Base-by-base conservation (phyloP, 129 eudicot species). In the Tanacetum coccineum region DNA sequence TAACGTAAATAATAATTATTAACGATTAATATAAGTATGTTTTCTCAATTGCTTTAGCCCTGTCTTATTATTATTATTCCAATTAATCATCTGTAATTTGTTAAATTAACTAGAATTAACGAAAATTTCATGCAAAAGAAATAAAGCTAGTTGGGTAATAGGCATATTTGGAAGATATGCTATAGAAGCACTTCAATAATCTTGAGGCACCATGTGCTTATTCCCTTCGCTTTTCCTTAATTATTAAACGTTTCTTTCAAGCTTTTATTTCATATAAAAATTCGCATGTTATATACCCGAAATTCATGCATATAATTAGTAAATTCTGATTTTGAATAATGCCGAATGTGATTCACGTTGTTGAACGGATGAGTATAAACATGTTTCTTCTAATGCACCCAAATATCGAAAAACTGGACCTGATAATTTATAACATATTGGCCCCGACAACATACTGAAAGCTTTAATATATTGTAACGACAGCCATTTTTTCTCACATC, bases 161-260 rank as follows among this genome's bases (percentile, higher is more conserved):
- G 75, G 75, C 42, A 75, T 60, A 68, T 75, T 36, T 75, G 70
- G 74, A 32, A 59, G 62, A 75, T 75, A 75, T 75, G 74, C 70
- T 50, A 50, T 60, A 40, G 25, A 75, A 67, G 36, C 45, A 50
- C 47, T 47, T 36, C 55, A 22, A 75, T 50, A 49, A 67, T 67
- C 22, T 68, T 7, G 25, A 59, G 62, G 63, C 1, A 61, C 70
- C 79, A 50, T 60, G 63, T 75, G 64, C 63, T 22, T 39, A 67
- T 74, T 66, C 74, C 67, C 10, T 30, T 57, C 39, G 30, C 45
- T 14, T 32, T 67, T 58, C 25, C 11, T 12, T 56, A n/a, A 47
- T 20, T 46, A 4, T 39, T 12, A 45, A 74, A 64, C 66, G 59
- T 28, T 65, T 65, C 46, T 74, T 32, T 48, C 42, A 58, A 48